Evolutionary conservation across 2,329 filamentous ascomycete genomes (phyloP).

Genomic region (Colletotrichum sp.): DNA sequence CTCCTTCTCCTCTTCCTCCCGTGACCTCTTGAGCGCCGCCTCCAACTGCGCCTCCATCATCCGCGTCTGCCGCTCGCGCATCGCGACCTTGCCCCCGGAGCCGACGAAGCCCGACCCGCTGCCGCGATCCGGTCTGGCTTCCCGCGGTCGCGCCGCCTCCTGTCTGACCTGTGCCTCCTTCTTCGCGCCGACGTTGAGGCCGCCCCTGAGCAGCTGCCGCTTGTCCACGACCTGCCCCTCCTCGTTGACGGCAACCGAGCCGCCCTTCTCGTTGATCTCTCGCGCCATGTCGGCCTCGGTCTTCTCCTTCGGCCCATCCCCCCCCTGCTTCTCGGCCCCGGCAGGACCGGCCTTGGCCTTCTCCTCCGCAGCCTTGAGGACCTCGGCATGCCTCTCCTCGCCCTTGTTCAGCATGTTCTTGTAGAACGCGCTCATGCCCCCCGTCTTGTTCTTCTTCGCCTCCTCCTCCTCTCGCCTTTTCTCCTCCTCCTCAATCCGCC

Average conservation of each 20-base stretch:
- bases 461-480: conserved; percentile 67
- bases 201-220: conserved; percentile 76
- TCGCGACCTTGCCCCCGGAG: conserved; percentile 64
- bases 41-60: conserved; percentile 83
- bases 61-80: conserved; percentile 76
- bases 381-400: conserved; percentile 72
- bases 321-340: conserved; percentile 27
- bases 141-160: conserved; percentile 24
- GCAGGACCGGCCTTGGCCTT: conserved; percentile 46
- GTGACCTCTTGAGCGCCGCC: conserved; percentile 71
- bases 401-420: conserved; percentile 74
- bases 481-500: conserved; percentile 74
- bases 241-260: conserved; percentile 73
- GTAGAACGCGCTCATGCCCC: conserved; percentile 83
- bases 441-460: conserved; percentile 65
- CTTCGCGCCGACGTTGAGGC: conserved; percentile 74
- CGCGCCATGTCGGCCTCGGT: conserved; percentile 68
- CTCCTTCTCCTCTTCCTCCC: conserved; percentile 71
- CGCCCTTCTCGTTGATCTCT: conserved; percentile 69
- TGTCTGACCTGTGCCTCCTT: conserved; percentile 53
- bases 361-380: conserved; percentile 70
- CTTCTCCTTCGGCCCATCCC: conserved; percentile 49
- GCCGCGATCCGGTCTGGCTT: conserved; percentile 5
- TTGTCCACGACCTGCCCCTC: conserved; percentile 86
- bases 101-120: conserved; percentile 42